Evolutionary conservation across 2,329 filamentous ascomycete genomes (phyloP), one percentile per base, ranked within the genome.

Genomic region (Cercospora berteroae): DNA sequence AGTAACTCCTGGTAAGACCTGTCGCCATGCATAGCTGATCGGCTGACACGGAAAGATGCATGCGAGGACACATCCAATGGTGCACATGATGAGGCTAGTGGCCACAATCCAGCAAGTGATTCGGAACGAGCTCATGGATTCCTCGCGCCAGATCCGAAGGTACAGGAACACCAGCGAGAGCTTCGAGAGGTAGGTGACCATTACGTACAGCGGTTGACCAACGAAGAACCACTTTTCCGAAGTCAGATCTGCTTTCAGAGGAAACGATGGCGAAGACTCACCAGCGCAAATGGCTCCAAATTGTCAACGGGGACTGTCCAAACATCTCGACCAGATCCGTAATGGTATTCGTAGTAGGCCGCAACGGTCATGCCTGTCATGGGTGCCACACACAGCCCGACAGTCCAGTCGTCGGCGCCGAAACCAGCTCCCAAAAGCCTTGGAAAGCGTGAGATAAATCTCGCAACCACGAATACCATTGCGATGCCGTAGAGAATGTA

Each of bases 151-250:
- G 57, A 68, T 68, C 0, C 66, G 63, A 29, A 70, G 63, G 23
- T 68, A 70, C 1, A 68, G 39, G 2, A 70, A 56, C 6, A 68
- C 60, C 23, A 70, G 50, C 16, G 68, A 70, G 16, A 70, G 33
- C 27, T 70, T 68, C 16, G 50, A 63, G 10, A 60, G 36, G 36
- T 52, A 70, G 5, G 64, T 68, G 5, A 64, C 56, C 7, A 65
- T 39, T 18, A 66, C 44, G 63, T 68, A 70, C 1, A 70, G 18
- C 8, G 66, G 66, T 29, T 68, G 58, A 20, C 48, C 63, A 25
- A 63, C 48, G 31, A 61, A 70, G 55, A 62, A 64, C 66, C 68
- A 70, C 68, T 66, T 13, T n/a, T 20, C 16, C 2, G 16, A 16
- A 2, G 27, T 33, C 12, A 27, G 7, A 33, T 16, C 2, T 5